phyloP scores from a whole-genome alignment of 257 asterid species.

The Echites panduratus region DNA sequence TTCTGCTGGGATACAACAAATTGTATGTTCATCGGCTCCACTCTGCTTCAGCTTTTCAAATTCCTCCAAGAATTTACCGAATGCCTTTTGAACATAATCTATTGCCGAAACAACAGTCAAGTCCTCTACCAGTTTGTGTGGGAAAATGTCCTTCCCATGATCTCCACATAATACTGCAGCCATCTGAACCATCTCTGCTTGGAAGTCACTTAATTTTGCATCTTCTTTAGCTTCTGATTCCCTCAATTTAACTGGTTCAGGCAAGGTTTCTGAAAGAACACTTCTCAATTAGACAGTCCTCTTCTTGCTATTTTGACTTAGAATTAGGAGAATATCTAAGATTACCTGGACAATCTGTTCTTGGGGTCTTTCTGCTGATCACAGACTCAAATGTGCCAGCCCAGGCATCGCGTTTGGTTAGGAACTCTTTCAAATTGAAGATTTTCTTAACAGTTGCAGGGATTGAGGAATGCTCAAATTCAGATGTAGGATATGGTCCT shows the following conservation, averaged over 20 bases:
- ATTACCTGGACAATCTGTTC: conserved; percentile 67
- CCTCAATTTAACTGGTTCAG: conserved; percentile 49
- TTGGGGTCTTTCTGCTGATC: conserved; percentile 39
- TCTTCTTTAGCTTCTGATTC: conserved; percentile 47
- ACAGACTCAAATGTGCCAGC: conserved; percentile 62
- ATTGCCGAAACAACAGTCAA: conserved; percentile 60
- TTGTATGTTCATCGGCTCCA: conserved; percentile 50
- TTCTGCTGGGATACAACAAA: conserved; percentile 7
- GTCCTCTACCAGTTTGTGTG: conserved; percentile 37
- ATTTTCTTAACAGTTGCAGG: conserved; percentile 67
- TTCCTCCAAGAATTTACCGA: conserved; percentile 45
- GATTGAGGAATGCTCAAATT: conserved; percentile 68
- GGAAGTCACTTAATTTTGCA: conserved; percentile 55
- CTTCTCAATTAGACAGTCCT: too few relatives aligned
- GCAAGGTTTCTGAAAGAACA: conserved; percentile 36
- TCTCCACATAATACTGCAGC: conserved; percentile 68
- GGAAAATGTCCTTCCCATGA: conserved; percentile 31
- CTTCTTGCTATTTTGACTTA: too few relatives aligned
- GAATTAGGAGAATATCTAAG: too few relatives aligned
- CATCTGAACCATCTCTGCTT: conserved; percentile 63
- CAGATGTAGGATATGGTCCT: conserved; percentile 58
- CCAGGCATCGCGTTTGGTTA: conserved; percentile 68
- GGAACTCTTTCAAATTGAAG: conserved; percentile 46
- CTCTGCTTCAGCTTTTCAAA: conserved; percentile 36
- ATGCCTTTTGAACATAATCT: conserved; percentile 46